Percentiles rank a stretch among this genome's conserved stretches.
Evolutionary conservation across 345 rosid species (phyloP).

Genomic region (Turnera subulata): DNA sequence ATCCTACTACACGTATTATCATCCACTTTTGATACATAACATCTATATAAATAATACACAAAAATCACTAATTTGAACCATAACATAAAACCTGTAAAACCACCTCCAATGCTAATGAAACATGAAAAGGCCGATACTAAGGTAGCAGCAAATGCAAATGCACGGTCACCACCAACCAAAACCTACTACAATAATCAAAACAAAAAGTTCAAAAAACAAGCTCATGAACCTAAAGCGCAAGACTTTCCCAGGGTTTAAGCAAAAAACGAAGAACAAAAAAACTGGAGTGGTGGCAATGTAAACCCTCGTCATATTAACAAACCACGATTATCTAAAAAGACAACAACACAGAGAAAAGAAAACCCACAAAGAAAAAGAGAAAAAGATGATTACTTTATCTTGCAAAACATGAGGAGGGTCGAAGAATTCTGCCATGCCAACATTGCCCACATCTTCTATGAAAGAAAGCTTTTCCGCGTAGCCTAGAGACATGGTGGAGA

Average conservation of each 20-base stretch:
- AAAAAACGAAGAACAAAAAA: too few species aligned
- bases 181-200: background rate
- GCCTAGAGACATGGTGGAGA: conserved; percentile 79
- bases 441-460: conserved; percentile 97
- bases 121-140: background rate
- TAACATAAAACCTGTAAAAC: background rate
- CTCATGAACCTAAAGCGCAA: background rate
- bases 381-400: conserved; percentile 54
- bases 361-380: background rate
- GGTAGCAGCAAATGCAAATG: background rate
- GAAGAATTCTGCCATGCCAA: conserved; percentile 93
- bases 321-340: background rate
- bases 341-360: background rate
- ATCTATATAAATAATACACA: background rate
- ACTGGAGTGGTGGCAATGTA: background rate
- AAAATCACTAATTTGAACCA: background rate
- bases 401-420: conserved; percentile 66
- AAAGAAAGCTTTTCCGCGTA: conserved; percentile 98
- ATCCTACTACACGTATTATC: background rate
- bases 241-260: background rate
- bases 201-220: background rate
- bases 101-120: background rate
- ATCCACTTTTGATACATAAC: background rate
- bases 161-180: background rate
- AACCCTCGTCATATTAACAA: background rate